A percentile compares a stretch with the other conserved stretches of the same genome.
phyloP scores from a whole-genome alignment of 2,329 filamentous ascomycete species.

The Canariomyces notabilis region DNA sequence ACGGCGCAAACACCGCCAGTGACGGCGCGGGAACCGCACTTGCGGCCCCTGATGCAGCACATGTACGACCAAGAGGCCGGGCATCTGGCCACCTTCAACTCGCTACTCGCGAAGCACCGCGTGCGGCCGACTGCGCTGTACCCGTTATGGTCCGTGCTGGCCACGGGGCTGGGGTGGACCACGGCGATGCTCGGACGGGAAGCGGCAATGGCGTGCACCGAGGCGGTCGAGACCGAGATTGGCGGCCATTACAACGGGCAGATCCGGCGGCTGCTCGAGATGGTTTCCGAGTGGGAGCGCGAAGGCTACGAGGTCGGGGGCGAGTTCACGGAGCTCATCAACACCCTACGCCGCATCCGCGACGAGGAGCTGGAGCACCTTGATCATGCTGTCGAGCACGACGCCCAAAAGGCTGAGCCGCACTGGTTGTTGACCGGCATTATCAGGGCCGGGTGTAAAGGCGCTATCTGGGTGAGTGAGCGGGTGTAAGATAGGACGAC shows the following conservation, averaged over 20 bases:
- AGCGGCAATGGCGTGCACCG: conserved; percentile 97
- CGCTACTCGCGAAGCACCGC: conserved; percentile 75
- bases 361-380: conserved; percentile 97
- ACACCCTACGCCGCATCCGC: conserved; percentile 73
- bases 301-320: conserved; percentile 74
- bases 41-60: conserved; percentile 87
- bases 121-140: conserved; percentile 91
- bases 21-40: conserved; percentile 73
- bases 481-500: conserved; percentile 34
- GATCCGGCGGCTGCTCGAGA: conserved; percentile 74
- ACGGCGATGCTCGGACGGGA: conserved; percentile 86
- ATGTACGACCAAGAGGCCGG: conserved; percentile 97
- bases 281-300: conserved; percentile 69
- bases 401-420: conserved; percentile 82
- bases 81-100: conserved; percentile 82
- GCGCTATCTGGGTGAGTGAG: conserved; percentile 90
- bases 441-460: conserved; percentile 83
- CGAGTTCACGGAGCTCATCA: conserved; percentile 69
- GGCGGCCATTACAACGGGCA: conserved; percentile 94
- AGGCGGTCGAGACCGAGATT: conserved; percentile 97
- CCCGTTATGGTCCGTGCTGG: conserved; percentile 78
- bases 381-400: conserved; percentile 89
- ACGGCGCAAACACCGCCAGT: conserved; percentile 80
- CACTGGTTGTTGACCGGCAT: conserved; percentile 84
- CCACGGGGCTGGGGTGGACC: conserved; percentile 78